These are phyloP conservation scores for Rhodotorula sp. DNA, from an alignment of 1,284 basidiomycete genomes.

Conservation along the genomic window DNA sequence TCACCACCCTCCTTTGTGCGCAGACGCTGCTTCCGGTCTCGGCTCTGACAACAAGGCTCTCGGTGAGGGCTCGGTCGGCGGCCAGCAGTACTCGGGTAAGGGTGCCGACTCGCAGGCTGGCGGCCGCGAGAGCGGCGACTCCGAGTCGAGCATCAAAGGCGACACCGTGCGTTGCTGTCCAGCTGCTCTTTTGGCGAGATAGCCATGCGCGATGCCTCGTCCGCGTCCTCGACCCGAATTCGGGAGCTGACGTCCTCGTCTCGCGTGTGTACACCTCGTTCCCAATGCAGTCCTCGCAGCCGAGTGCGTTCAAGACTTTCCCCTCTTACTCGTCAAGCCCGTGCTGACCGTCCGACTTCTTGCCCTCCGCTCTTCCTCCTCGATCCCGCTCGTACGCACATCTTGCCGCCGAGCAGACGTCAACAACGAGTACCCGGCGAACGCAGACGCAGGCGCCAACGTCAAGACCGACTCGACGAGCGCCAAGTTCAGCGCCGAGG, in stretches of 20 bases:
- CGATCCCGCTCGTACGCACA: background rate
- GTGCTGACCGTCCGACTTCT: background rate
- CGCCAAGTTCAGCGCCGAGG: slow-evolving; percentile 20
- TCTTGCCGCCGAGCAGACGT: slow-evolving; percentile 19
- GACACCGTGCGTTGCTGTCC: slow-evolving; percentile 29
- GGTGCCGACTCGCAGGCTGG: slow-evolving; percentile 23
- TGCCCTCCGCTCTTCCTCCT: no score
- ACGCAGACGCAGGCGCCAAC: slow-evolving; percentile 18
- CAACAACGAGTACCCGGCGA: slow-evolving; percentile 38
- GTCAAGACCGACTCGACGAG: slow-evolving; percentile 28
- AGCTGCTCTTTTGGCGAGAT: background rate
- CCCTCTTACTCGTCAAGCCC: fast-evolving
- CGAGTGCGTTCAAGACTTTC: slow-evolving; percentile 7
- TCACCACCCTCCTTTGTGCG: background rate
- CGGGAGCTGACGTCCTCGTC: background rate
- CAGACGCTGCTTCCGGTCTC: slow-evolving; percentile 30
- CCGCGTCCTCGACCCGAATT: background rate
- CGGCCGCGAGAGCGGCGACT: slow-evolving; percentile 34
- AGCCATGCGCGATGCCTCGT: background rate
- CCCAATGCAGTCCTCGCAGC: slow-evolving; percentile 25
- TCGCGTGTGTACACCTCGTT: background rate
- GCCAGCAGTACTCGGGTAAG: slow-evolving; percentile 4
- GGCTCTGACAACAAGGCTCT: slow-evolving; percentile 17
- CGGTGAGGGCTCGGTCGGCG: slow-evolving; percentile 29
- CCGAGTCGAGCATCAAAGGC: slow-evolving; percentile 24